phyloP scores from a whole-genome alignment of 2,329 filamentous ascomycete genomes.

The Rugonectria rugulosa region DNA sequence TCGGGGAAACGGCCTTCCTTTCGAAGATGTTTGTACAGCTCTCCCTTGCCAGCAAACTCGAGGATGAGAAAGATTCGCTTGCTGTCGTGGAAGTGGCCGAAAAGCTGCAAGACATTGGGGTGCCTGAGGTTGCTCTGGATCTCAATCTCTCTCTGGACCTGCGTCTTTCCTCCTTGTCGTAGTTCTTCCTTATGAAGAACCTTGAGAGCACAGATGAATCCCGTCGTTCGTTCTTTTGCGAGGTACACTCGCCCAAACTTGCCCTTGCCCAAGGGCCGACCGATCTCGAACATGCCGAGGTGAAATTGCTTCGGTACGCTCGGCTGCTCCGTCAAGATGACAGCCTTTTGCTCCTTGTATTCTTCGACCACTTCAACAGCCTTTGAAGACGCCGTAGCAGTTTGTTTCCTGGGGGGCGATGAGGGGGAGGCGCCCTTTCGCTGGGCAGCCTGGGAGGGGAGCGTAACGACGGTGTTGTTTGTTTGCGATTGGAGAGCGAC shows the following conservation, averaged over 20 bases:
- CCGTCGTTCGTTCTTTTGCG: conserved; percentile 77
- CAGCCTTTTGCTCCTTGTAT: conserved; percentile 61
- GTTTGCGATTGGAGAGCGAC: conserved; percentile 82
- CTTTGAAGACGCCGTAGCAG: conserved; percentile 48
- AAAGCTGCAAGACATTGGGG: conserved; percentile 82
- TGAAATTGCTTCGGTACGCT: conserved; percentile 73
- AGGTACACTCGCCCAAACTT: conserved; percentile 90
- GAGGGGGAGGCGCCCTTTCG: conserved; percentile 54
- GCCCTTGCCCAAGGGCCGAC: conserved; percentile 84
- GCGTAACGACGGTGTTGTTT: conserved; percentile 69
- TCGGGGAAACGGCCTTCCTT: conserved; percentile 82
- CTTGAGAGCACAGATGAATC: conserved; percentile 86
- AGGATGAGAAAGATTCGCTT: conserved; percentile 88
- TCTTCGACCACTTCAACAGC: conserved; percentile 60
- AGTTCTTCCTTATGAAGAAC: conserved; percentile 86
- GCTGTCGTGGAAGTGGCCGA: conserved; percentile 87
- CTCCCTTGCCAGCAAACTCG: conserved; percentile 84
- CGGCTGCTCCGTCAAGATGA: conserved; percentile 64
- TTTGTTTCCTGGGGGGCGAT: neutral
- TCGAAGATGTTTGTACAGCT: conserved; percentile 86
- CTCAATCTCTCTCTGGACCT: conserved; percentile 86
- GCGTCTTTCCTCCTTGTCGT: conserved; percentile 80
- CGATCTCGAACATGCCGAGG: conserved; percentile 94
- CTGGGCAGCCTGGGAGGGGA: conserved; percentile 72
- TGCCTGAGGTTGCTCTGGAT: conserved; percentile 88